Base-by-base conservation (phyloP, 116 monocot species). In the Zostera marina region DNA sequence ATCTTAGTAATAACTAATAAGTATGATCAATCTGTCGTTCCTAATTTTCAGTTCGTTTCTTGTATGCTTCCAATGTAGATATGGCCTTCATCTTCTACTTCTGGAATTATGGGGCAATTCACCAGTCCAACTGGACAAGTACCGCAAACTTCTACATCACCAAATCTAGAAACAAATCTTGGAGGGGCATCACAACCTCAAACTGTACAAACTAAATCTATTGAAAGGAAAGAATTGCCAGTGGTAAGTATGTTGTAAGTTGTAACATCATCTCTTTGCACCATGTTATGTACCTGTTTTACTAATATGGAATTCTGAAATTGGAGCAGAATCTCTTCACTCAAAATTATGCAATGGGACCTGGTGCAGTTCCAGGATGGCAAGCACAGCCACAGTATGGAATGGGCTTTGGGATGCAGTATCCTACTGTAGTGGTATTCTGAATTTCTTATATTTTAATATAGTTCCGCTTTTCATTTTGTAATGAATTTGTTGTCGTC, bases 221-320 rank as follows among this genome's bases (percentile, higher is more conserved):
- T 24, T 70, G 88, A 75, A 65, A 85, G 96, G 60, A 79, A 78
- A 72, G 89, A 74, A 70, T 76, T 96, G 15, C 96, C 96, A 62
- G 77, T 54, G 57, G 96, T 88, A 85, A 51, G 25, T 32, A 32
- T 10, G 21, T 62, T 47, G 52, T 20, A 11, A 32, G 21, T 62
- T 47, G 52, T 20, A 11, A 32, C 41, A 8, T 58, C 19, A 38
- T 48, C 2, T 45, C 14, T 15, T 42, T 26, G 22, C 26, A 1
- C 42, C 14, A 16, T 42, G 13, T 32, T 41, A 15, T 32, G 0
- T 0, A 32, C 2, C 32, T 32, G 15, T 39, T 9, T 38, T n/a
- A 15, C 38, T 59, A 25, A 61, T 44, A 42, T 61, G 5, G 32
- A 5, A 32, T 3, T 32, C 32, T 32, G 32, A 12, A 69, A 11